Conservation (phyloP, 768 basidiomycete species). For the Boletus bicolor region DNA sequence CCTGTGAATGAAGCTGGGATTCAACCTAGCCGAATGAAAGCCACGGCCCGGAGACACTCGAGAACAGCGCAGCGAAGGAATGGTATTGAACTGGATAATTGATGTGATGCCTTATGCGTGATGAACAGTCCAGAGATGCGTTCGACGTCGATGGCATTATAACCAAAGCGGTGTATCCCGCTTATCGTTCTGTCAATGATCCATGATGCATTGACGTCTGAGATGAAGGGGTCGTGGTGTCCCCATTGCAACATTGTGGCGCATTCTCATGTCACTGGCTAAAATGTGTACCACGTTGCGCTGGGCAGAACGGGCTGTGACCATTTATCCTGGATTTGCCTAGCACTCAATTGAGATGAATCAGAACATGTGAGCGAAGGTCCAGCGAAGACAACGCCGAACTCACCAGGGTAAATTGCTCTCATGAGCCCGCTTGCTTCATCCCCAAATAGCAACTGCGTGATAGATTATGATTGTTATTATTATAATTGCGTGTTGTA, state of each 20-base stretch:
- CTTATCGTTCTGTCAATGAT: conserved; percentile 2
- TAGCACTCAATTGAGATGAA: conserved; percentile 6
- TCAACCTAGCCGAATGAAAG: conserved; percentile 20
- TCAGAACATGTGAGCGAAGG: conserved; percentile 14
- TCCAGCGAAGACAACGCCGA: conserved; percentile 11
- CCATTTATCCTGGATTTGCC: conserved; percentile 9
- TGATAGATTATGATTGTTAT: conserved; percentile 18
- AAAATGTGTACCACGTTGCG: conserved; percentile 16
- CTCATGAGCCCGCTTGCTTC: conserved; percentile 13
- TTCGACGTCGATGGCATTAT: conserved; percentile 8
- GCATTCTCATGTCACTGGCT: conserved; percentile 24
- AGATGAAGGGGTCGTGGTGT: conserved; percentile 16
- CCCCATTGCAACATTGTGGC: conserved; percentile 15
- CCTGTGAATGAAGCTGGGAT: conserved; percentile 22
- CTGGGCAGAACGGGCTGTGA: conserved; percentile 18
- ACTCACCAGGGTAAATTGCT: conserved; percentile 17
- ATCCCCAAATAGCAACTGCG: conserved; percentile 7
- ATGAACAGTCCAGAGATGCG: conserved; percentile 7
- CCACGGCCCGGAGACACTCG: conserved; percentile 22
- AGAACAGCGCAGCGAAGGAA: conserved; percentile 14
- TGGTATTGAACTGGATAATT: conserved; percentile 10
- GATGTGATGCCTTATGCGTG: conserved; percentile 16
- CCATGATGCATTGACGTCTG: not conserved
- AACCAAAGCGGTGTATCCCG: conserved; percentile 11
- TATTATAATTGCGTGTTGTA: conserved; percentile 5